Base-by-base conservation (phyloP, 73 alveolate genomes). In the Paramecium bursaria region DNA sequence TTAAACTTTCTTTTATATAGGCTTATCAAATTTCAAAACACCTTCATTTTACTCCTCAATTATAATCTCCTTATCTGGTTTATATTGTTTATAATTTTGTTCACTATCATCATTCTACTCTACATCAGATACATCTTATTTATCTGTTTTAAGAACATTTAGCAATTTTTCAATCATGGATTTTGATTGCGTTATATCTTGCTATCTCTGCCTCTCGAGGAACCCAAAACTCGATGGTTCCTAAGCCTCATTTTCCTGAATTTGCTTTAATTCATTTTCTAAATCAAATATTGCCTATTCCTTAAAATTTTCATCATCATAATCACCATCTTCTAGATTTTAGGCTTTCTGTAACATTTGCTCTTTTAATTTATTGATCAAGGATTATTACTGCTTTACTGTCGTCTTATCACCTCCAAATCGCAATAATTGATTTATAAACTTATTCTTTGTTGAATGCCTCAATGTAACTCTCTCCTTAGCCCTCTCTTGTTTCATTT, bases 371-470 rank as follows among this genome's bases (percentile, higher is more conserved):
- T 67, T 67, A n/a, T 67, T 67, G 0, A 67, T 9, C 2, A 67
- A 67, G 19, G 60, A 33, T 15, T 67, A 67, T 67, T 67, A 30
- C 21, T 67, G 19, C 44, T 67, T 67, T 4, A 67, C 14, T 4
- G 82, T 39, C 35, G 17, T 67, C 22, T 67, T 67, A 17, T 67
- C 82, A 10, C 60, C 82, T 35, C 82, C 82, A 67, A 67, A 67
- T 67, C 82, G 33, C 27, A 67, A 5, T 2, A 67, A 26, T 13
- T 67, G 44, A 67, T 42, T 39, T 2, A 67, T 47, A 67, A 14
- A 67, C 13, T 67, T 67, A 19, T 67, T 67, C n/a, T 67, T 67
- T 9, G 82, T 67, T 14, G 82, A 67, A 42, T 67, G 82, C 35
- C 82, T 31, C 5, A 67, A 44, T 14, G 82, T 67, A 6, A 67